phyloP scores from a whole-genome alignment of 2,329 filamentous ascomycete genomes.

The Curvularia lunata region DNA sequence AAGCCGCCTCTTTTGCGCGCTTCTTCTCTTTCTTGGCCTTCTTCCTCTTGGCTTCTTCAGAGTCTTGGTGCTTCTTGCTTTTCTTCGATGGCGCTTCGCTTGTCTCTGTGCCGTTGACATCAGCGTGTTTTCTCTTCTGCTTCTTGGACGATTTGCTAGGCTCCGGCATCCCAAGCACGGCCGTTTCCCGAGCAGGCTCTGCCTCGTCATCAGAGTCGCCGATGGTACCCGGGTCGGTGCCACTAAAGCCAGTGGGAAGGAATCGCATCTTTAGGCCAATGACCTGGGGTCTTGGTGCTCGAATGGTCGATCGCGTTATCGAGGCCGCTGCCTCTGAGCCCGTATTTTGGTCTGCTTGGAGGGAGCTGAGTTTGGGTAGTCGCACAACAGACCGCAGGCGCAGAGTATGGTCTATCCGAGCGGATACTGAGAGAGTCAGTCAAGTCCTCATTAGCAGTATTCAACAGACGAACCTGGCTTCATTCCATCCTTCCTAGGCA shows the following conservation, averaged over 20 bases:
- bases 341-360: conserved; percentile 50
- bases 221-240: conserved; percentile 52
- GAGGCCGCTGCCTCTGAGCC: conserved; percentile 51
- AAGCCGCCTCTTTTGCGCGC: conserved; percentile 39
- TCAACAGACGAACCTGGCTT: conserved; percentile 56
- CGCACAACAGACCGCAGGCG: conserved; percentile 69
- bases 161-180: conserved; percentile 34
- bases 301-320: conserved; percentile 58
- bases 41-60: conserved; percentile 47
- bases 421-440: conserved; percentile 31
- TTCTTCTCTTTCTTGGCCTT: conserved; percentile 48
- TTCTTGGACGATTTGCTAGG: conserved; percentile 31
- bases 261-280: conserved; percentile 71
- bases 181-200: conserved; percentile 45
- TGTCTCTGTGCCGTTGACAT: conserved; percentile 36
- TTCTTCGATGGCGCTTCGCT: conserved; percentile 47
- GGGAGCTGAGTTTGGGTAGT: conserved; percentile 54
- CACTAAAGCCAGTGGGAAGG: conserved; percentile 67
- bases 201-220: conserved; percentile 53
- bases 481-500: conserved; percentile 66
- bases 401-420: conserved; percentile 63
- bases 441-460: not conserved
- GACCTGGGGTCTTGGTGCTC: conserved; percentile 67
- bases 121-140: conserved; percentile 52
- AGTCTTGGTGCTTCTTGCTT: conserved; percentile 47